A percentile compares a stretch with the other conserved stretches of the same genome.
phyloP scores from a whole-genome alignment of 164 flowering plant genomes.

The Dillenia turbinata region DNA sequence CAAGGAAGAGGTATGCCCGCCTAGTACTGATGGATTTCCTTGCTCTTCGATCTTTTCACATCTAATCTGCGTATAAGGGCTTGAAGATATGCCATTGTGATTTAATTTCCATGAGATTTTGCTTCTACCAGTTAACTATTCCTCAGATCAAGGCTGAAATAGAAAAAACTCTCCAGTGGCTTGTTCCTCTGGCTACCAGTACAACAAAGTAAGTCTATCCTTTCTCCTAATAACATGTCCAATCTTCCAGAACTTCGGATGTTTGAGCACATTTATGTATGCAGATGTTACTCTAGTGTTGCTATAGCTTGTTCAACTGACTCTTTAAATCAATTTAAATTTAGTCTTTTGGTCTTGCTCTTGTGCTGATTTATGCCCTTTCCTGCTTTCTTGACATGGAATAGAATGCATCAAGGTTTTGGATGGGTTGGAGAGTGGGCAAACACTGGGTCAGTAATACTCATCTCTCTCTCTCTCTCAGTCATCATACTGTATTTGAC shows the following conservation, averaged over 20 bases:
- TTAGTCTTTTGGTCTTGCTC: neutral
- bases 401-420: slow-evolving; percentile 83
- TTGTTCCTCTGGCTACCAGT: slow-evolving; percentile 66
- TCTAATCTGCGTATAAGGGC: neutral
- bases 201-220: slow-evolving; percentile 54
- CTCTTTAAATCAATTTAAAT: no score
- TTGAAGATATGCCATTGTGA: neutral
- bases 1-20: slow-evolving; percentile 43
- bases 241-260: no score
- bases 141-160: slow-evolving; percentile 64
- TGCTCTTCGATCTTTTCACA: neutral
- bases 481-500: neutral
- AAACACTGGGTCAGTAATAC: slow-evolving; percentile 47
- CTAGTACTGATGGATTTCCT: neutral
- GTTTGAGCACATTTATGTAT: no score
- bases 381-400: neutral
- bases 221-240: neutral
- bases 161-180: slow-evolving; percentile 77
- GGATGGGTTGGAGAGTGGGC: slow-evolving; percentile 97
- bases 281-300: no score
- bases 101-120: neutral
- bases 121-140: slow-evolving; percentile 42
- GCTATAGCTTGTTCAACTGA: no score
- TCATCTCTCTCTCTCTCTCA: neutral
- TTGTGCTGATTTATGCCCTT: slow-evolving; percentile 1